Conservation (phyloP, 352 stramenopile genomes). For the Phytophthora palmivora region DNA sequence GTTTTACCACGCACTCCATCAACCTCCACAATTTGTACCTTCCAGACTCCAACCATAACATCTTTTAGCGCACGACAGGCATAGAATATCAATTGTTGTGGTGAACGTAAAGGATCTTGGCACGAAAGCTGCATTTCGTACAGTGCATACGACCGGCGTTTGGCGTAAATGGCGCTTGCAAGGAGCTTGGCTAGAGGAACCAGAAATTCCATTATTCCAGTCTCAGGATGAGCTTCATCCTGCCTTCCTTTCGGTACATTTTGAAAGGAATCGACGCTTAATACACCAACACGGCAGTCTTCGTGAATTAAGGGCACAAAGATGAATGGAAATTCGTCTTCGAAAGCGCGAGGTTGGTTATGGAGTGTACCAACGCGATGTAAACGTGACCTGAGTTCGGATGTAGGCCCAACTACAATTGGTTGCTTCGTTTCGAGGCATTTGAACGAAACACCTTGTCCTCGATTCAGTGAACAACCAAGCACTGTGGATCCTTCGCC, state of each 20-base stretch:
- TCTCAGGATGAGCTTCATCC: slow-evolving; percentile 72
- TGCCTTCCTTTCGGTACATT: slow-evolving; percentile 59
- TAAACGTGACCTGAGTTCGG: slow-evolving; percentile 41
- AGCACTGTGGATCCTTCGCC: slow-evolving; percentile 46
- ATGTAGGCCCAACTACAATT: slow-evolving; percentile 47
- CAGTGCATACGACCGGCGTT: slow-evolving; percentile 61
- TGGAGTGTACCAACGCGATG: slow-evolving; percentile 27
- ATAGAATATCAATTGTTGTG: slow-evolving; percentile 62
- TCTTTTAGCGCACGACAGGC: slow-evolving; percentile 51
- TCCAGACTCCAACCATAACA: slow-evolving; percentile 59
- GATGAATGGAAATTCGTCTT: slow-evolving; percentile 54
- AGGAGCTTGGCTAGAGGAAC: slow-evolving; percentile 46
- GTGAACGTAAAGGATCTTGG: slow-evolving; percentile 55
- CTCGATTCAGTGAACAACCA: slow-evolving; percentile 39
- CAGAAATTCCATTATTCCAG: slow-evolving; percentile 66
- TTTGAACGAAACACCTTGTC: slow-evolving; percentile 61
- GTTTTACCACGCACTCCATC: slow-evolving; percentile 55
- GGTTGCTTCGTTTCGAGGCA: slow-evolving; percentile 55
- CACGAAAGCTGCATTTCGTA: slow-evolving; percentile 46
- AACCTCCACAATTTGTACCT: slow-evolving; percentile 62
- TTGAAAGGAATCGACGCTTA: slow-evolving; percentile 68
- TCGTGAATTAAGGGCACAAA: slow-evolving; percentile 77
- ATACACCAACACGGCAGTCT: slow-evolving; percentile 60
- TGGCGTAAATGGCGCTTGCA: slow-evolving; percentile 63
- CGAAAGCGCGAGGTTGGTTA: slow-evolving; percentile 4